These are phyloP conservation scores for Xylariomycetidae sp. DNA, from an alignment of 2,329 filamentous ascomycete genomes.

Conservation along the genomic window DNA sequence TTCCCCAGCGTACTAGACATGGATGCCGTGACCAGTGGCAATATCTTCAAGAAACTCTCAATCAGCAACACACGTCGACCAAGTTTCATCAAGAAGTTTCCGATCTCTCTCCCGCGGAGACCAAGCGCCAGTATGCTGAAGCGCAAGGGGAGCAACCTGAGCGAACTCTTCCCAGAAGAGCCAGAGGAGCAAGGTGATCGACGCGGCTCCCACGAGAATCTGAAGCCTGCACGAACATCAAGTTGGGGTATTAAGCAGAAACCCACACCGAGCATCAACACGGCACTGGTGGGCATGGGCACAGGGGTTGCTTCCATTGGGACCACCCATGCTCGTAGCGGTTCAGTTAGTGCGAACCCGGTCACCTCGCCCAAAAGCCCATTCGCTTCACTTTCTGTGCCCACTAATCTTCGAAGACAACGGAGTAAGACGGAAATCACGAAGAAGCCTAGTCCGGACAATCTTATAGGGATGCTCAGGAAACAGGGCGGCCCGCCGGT, in stretches of 20 bases:
- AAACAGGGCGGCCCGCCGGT: constrained; percentile 49
- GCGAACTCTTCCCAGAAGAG: constrained; percentile 26
- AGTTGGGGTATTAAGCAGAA: constrained; percentile 47
- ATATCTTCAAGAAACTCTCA: constrained; percentile 56
- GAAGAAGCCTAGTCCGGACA: constrained; percentile 33
- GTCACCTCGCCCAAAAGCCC: constrained; percentile 49
- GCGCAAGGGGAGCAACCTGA: constrained; percentile 37
- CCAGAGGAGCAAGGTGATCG: constrained; percentile 19
- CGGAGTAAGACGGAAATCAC: constrained; percentile 49
- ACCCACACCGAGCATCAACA: constrained; percentile 51
- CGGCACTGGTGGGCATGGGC: constrained; percentile 50
- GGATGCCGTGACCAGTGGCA: constrained; percentile 54
- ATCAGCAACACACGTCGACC: constrained; percentile 45
- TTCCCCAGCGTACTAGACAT: constrained; percentile 54
- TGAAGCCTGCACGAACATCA: constrained; percentile 44
- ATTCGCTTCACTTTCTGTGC: constrained; percentile 35
- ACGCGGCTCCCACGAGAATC: constrained; percentile 39
- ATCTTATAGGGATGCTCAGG: constrained; percentile 46
- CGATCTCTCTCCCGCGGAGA: constrained; percentile 43
- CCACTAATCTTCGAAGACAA: constrained; percentile 44
- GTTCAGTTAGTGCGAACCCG: constrained; percentile 52
- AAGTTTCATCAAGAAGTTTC: constrained; percentile 48
- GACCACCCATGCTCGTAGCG: constrained; percentile 49
- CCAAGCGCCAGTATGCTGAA: constrained; percentile 41
- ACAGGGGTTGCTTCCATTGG: constrained; percentile 50